Evolutionary conservation across 495 filamentous ascomycete species (phyloP).

Genomic region (Podospora tetraspora): DNA sequence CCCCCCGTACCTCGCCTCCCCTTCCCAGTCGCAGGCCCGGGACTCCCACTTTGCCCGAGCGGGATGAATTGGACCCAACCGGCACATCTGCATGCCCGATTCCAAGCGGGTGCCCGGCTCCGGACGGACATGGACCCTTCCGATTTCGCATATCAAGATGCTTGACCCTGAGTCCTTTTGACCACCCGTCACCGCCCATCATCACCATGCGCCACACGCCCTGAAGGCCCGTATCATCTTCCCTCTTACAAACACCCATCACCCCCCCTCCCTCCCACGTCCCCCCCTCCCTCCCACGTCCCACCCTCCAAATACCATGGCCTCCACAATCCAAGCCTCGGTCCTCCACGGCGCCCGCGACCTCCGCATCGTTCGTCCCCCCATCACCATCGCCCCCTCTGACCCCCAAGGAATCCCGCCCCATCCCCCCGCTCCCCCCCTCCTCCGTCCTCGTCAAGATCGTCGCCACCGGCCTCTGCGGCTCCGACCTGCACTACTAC

Average conservation of each 20-base stretch:
- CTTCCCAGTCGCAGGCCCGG: not conserved
- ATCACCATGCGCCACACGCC: not conserved
- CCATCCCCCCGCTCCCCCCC: slow-evolving; percentile 36
- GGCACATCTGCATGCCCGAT: not conserved
- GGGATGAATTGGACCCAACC: not conserved
- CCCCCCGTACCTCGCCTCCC: not conserved
- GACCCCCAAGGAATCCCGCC: slow-evolving; percentile 42
- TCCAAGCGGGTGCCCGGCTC: not conserved
- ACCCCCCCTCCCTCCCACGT: not conserved
- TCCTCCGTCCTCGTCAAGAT: slow-evolving; percentile 54
- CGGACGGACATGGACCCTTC: not conserved
- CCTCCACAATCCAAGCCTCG: slow-evolving; percentile 43
- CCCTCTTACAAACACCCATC: not conserved
- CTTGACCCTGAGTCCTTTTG: not conserved
- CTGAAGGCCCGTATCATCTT: not conserved
- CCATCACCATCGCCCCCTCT: not conserved
- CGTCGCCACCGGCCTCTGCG: slow-evolving; percentile 59
- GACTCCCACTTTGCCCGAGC: not conserved
- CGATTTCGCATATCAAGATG: not conserved
- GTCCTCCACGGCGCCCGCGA: slow-evolving; percentile 66
- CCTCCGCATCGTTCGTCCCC: slow-evolving; percentile 53
- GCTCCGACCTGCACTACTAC: slow-evolving; percentile 67
- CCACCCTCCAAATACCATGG: not conserved
- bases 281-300: not conserved
- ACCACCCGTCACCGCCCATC: not conserved